A percentile compares a stretch with the other conserved stretches of the same genome.
These are phyloP conservation scores for Mycena latifolia DNA, from an alignment of 768 basidiomycete species.

Conservation along the genomic window DNA sequence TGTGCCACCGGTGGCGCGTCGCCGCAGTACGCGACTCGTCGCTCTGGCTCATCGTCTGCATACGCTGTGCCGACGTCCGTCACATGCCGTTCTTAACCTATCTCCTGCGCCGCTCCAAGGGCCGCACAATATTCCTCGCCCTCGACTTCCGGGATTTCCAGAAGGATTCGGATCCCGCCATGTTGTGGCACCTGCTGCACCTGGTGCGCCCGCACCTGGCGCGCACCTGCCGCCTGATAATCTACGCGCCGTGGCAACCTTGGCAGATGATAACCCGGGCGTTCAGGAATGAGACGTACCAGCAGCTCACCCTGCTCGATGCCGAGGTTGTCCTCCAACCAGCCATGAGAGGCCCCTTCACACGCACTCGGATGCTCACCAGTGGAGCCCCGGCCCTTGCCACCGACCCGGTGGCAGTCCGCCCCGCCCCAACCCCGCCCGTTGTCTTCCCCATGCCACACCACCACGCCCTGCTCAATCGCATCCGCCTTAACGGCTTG, in stretches of 20 bases:
- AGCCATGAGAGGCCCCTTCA: no score
- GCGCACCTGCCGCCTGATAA: constrained; percentile 5
- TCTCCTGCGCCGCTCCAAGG: constrained; percentile 11
- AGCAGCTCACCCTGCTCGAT: constrained; percentile 14
- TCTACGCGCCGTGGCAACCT: constrained; percentile 10
- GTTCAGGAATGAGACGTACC: constrained; percentile 5
- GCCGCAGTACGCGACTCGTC: not conserved
- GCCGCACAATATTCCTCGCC: constrained; percentile 2
- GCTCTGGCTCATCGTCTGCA: constrained; percentile 1
- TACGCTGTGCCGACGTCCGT: not conserved
- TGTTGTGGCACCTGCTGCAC: not conserved
- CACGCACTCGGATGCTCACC: not conserved
- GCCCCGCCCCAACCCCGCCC: not conserved
- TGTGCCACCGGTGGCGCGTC: constrained; percentile 23
- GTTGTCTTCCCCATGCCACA: constrained; percentile 7
- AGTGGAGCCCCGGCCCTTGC: not conserved
- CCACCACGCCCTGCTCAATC: not conserved
- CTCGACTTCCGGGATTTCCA: constrained; percentile 4
- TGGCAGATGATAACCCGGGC: constrained; percentile 9
- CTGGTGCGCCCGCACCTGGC: not conserved
- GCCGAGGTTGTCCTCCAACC: not conserved
- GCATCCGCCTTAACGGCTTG: not conserved
- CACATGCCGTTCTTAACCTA: not conserved
- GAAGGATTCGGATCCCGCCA: not conserved
- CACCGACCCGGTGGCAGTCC: not conserved